These are phyloP conservation scores for Kwoniella bestiolae DNA, from an alignment of 768 basidiomycete genomes.

Conservation along the genomic window DNA sequence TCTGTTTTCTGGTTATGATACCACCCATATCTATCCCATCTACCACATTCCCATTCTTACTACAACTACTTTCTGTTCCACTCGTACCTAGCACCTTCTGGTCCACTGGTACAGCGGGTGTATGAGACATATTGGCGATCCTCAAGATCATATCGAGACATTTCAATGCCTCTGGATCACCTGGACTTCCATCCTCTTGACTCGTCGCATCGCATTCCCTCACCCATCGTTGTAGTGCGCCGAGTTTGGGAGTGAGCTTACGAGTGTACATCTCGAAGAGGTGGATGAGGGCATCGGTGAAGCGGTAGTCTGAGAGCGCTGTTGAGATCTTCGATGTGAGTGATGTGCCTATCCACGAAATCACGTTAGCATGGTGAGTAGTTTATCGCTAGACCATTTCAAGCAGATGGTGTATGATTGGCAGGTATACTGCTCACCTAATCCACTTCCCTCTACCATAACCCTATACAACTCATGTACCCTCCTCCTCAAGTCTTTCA, in stretches of 20 bases:
- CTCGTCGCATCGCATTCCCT: conserved; percentile 66
- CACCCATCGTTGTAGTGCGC: conserved; percentile 66
- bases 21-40: conserved; percentile 19
- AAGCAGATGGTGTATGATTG: too few species aligned
- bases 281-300: conserved; percentile 63
- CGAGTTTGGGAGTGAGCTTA: conserved; percentile 62
- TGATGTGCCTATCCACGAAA: too few species aligned
- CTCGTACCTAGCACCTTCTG: conserved; percentile 13
- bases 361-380: too few species aligned
- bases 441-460: conserved; percentile 39
- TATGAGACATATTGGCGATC: conserved; percentile 54
- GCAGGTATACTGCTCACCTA: conserved; percentile 31
- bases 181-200: conserved; percentile 58
- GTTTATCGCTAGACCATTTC: too few species aligned
- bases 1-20: conserved; percentile 36
- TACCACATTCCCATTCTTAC: conserved; percentile 11
- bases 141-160: conserved; percentile 64
- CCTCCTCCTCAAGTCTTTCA: conserved; percentile 49
- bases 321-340: conserved; percentile 45
- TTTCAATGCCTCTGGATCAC: conserved; percentile 61
- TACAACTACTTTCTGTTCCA: conserved; percentile 18
- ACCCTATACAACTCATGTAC: conserved; percentile 48
- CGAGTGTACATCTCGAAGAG: conserved; percentile 65
- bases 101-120: neutral
- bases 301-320: conserved; percentile 57